Evolutionary conservation across 305 asterid genomes (phyloP).

Genomic region (Fraxinus floribunda): DNA sequence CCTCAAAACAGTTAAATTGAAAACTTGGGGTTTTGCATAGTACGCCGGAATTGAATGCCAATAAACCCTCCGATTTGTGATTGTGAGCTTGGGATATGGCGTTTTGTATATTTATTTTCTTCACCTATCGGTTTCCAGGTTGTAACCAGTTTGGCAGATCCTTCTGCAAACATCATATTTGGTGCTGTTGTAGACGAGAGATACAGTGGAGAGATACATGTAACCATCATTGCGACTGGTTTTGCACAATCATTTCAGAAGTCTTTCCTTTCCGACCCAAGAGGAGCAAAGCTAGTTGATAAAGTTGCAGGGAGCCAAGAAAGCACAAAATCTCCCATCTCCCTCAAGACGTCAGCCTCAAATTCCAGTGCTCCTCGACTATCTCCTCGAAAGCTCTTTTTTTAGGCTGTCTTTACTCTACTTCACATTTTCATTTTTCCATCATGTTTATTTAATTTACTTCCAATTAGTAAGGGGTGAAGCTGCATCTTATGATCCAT

Average conservation of each 20-base stretch:
- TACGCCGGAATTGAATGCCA: background rate
- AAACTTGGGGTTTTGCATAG: background rate
- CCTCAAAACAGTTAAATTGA: background rate
- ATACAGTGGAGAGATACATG: slow-evolving; percentile 89
- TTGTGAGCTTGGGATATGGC: background rate
- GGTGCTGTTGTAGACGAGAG: slow-evolving; percentile 98
- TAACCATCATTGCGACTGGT: slow-evolving; percentile 93
- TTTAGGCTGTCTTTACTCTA: slow-evolving; percentile 34
- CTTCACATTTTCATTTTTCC: background rate
- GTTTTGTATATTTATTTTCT: background rate
- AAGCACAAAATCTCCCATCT: slow-evolving; percentile 42
- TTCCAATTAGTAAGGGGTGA: background rate
- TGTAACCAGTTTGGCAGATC: slow-evolving; percentile 95
- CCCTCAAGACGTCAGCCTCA: slow-evolving; percentile 42
- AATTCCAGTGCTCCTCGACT: slow-evolving; percentile 39
- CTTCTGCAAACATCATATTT: slow-evolving; percentile 89
- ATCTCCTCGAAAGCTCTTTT: slow-evolving; percentile 59
- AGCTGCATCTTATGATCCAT: background rate
- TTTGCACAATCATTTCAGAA: slow-evolving; percentile 86
- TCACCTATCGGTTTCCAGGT: slow-evolving; percentile 46
- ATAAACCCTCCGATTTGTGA: background rate
- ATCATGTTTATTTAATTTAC: background rate
- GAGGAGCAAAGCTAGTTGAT: slow-evolving; percentile 49
- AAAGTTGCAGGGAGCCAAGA: slow-evolving; percentile 43
- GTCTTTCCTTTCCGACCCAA: slow-evolving; percentile 72